Conservation (phyloP, 2,329 filamentous ascomycete genomes). For the Fusarium hainanense region DNA sequence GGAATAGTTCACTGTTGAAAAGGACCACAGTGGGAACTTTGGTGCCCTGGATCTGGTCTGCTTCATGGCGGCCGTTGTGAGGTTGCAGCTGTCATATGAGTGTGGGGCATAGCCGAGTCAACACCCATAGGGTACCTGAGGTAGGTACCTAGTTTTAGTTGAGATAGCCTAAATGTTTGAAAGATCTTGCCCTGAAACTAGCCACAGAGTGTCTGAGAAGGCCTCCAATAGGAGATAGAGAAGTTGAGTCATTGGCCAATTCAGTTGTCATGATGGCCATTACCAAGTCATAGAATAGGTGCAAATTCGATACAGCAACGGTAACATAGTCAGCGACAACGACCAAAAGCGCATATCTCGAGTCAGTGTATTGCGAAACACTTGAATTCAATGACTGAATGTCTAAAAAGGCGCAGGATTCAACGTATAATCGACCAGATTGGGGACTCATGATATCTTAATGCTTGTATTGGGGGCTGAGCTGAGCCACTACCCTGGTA, state of each 20-base stretch:
- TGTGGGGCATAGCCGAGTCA: slow-evolving; percentile 13
- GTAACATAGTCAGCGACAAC: background rate
- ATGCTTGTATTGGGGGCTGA: slow-evolving; percentile 9
- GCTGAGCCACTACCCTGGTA: slow-evolving; percentile 1
- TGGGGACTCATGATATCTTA: background rate
- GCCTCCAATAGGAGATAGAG: slow-evolving; percentile 4
- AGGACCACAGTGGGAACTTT: background rate
- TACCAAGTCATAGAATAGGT: background rate
- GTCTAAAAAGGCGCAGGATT: background rate
- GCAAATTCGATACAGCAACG: background rate
- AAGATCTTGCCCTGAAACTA: slow-evolving; percentile 17
- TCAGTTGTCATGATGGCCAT: background rate
- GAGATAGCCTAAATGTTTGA: background rate
- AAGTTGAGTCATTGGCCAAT: background rate
- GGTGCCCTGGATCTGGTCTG: background rate
- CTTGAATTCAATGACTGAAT: background rate
- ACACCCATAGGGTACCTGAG: background rate
- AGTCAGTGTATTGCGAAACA: too few species aligned
- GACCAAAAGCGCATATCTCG: background rate
- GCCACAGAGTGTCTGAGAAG: background rate
- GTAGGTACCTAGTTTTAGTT: background rate
- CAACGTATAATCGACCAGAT: background rate
- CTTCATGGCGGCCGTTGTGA: slow-evolving; percentile 26
- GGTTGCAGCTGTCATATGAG: slow-evolving; percentile 13
- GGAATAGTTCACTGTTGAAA: background rate